Percentiles rank a stretch among this genome's conserved stretches.
phyloP scores from a whole-genome alignment of 1,139 yeast species.

The Debaryomyces sp. region DNA sequence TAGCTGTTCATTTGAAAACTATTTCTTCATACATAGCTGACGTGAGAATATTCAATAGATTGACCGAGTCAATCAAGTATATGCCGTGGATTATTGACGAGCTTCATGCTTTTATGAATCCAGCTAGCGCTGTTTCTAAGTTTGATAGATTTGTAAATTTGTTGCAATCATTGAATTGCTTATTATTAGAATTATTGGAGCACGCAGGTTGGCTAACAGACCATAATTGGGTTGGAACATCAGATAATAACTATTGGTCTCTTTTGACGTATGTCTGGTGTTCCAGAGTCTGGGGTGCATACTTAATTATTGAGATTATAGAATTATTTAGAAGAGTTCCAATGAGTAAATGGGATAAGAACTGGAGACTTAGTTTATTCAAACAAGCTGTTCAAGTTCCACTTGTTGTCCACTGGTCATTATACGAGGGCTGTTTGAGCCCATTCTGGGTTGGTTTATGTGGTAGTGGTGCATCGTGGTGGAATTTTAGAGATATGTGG shows the following conservation, averaged over 20 bases:
- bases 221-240: constrained; percentile 55
- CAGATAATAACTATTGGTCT: constrained; percentile 47
- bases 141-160: constrained; percentile 41
- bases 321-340: constrained; percentile 49
- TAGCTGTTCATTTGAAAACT: constrained; percentile 43
- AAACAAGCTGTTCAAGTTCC: constrained; percentile 53
- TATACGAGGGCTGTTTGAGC: constrained; percentile 54
- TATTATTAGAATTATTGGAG: constrained; percentile 52
- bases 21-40: constrained; percentile 54
- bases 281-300: constrained; percentile 60
- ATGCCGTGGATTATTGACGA: constrained; percentile 54
- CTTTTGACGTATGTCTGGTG: constrained; percentile 51
- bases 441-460: constrained; percentile 56
- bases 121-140: constrained; percentile 28
- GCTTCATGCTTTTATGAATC: constrained; percentile 30
- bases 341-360: constrained; percentile 34
- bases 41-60: constrained; percentile 55
- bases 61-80: constrained; percentile 53
- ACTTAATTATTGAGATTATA: constrained; percentile 49
- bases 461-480: constrained; percentile 52
- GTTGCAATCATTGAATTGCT: constrained; percentile 45
- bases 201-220: constrained; percentile 60
- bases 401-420: constrained; percentile 60
- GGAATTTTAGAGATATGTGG: constrained; percentile 45
- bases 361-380: constrained; percentile 41